phyloP scores from a whole-genome alignment of 139 green algal species.

The Ostreobium quekettii region DNA sequence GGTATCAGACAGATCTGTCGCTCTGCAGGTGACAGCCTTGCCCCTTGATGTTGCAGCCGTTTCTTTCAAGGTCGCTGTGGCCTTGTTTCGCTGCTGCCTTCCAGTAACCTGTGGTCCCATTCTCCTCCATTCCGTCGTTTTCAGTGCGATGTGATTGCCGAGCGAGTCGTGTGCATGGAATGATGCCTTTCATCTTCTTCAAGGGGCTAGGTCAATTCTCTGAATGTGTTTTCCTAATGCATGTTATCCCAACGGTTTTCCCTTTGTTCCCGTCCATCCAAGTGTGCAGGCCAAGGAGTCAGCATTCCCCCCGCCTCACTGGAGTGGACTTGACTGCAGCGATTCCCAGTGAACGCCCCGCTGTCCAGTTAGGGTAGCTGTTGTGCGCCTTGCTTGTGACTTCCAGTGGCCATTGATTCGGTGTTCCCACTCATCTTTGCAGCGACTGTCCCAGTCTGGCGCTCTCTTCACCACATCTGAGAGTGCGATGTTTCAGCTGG shows the following conservation, averaged over 20 bases:
- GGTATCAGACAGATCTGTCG: conserved; percentile 49
- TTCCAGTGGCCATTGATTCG: background rate
- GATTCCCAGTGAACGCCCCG: background rate
- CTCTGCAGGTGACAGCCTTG: conserved; percentile 32
- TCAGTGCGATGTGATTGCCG: no score
- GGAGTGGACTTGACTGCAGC: background rate
- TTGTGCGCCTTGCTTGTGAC: background rate
- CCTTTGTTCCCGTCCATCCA: no score
- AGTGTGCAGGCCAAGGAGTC: no score
- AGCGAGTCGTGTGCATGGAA: no score
- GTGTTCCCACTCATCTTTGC: background rate
- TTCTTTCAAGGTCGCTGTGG: background rate
- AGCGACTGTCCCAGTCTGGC: conserved; percentile 16
- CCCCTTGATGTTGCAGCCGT: background rate
- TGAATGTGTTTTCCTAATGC: no score
- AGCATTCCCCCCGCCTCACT: background rate
- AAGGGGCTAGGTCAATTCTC: no score
- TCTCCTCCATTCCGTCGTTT: background rate
- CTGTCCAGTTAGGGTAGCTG: background rate
- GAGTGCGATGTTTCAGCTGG: conserved; percentile 66
- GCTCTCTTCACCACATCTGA: conserved; percentile 42
- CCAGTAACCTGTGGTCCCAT: background rate
- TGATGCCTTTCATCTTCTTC: no score
- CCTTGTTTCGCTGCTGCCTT: background rate
- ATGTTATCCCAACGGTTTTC: no score